These are phyloP conservation scores for Pseudozyma sp. DNA, from an alignment of 1,284 basidiomycete genomes.

Conservation along the genomic window DNA sequence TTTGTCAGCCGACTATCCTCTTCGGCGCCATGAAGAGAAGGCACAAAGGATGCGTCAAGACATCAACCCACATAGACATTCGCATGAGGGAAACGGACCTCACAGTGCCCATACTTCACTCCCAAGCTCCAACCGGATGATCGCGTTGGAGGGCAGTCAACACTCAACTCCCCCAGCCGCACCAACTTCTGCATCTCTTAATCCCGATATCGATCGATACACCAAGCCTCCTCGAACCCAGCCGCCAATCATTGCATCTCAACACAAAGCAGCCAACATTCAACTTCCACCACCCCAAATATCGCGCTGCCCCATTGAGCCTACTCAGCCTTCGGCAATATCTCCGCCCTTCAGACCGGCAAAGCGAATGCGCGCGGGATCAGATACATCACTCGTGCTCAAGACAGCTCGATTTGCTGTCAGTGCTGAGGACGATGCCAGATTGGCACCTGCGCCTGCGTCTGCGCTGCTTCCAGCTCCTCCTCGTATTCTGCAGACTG, in stretches of 20 bases:
- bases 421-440: background rate
- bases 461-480: no score
- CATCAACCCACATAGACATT: no score
- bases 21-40: no score
- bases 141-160: background rate
- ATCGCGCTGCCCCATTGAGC: background rate
- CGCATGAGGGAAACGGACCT: no score
- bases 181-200: background rate
- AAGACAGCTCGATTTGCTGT: constrained; percentile 17
- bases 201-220: background rate
- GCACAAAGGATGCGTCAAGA: no score
- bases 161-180: background rate
- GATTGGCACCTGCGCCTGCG: no score
- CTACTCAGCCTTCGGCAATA: background rate
- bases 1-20: no score
- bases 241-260: constrained; percentile 20
- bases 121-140: no score
- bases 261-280: constrained; percentile 4
- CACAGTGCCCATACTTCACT: no score
- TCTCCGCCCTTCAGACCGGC: constrained; percentile 4
- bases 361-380: constrained; percentile 26
- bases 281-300: no score
- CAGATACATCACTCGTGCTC: constrained; percentile 33
- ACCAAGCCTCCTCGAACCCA: background rate
- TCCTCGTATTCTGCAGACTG: no score